These are phyloP conservation scores for Auriscalpium microsporum DNA, from an alignment of 768 basidiomycete genomes.

Conservation along the genomic window DNA sequence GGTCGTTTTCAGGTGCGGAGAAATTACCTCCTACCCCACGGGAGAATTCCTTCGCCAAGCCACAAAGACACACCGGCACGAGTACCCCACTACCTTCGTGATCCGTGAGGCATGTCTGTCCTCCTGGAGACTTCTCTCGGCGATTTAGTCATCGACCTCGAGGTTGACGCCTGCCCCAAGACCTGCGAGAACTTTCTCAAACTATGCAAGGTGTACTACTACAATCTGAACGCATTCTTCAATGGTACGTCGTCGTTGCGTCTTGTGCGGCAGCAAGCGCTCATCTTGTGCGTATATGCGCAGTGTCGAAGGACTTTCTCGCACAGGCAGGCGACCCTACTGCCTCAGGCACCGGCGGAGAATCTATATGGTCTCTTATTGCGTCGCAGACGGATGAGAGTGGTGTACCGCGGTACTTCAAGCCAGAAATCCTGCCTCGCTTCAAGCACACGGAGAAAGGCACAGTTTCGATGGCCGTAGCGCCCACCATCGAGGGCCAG, in stretches of 20 bases:
- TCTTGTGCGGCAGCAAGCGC: not conserved
- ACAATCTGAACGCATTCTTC: slow-evolving; percentile 96
- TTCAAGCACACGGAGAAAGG: slow-evolving; percentile 82
- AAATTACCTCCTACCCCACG: too few species aligned
- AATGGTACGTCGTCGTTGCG: slow-evolving; percentile 56
- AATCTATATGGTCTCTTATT: slow-evolving; percentile 78
- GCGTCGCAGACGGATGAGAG: slow-evolving; percentile 34
- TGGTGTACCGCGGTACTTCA: slow-evolving; percentile 65
- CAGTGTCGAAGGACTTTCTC: slow-evolving; percentile 95
- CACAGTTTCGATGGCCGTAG: slow-evolving; percentile 96
- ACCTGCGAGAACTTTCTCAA: slow-evolving; percentile 96
- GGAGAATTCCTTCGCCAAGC: too few species aligned
- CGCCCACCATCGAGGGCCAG: slow-evolving; percentile 63
- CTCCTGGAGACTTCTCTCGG: slow-evolving; percentile 95
- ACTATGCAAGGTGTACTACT: slow-evolving; percentile 94
- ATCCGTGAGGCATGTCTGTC: slow-evolving; percentile 63
- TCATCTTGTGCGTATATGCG: not conserved
- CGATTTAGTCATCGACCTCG: slow-evolving; percentile 93
- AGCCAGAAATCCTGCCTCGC: slow-evolving; percentile 71
- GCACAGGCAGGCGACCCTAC: slow-evolving; percentile 96
- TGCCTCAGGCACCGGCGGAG: slow-evolving; percentile 89
- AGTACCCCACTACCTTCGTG: too few species aligned
- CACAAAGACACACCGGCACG: too few species aligned
- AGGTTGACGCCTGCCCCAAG: slow-evolving; percentile 83
- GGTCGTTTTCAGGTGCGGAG: too few species aligned